Percentiles rank a stretch among this genome's conserved stretches.
Conservation (phyloP, 2,329 filamentous ascomycete species). For the Aphanoascus verrucosus region DNA sequence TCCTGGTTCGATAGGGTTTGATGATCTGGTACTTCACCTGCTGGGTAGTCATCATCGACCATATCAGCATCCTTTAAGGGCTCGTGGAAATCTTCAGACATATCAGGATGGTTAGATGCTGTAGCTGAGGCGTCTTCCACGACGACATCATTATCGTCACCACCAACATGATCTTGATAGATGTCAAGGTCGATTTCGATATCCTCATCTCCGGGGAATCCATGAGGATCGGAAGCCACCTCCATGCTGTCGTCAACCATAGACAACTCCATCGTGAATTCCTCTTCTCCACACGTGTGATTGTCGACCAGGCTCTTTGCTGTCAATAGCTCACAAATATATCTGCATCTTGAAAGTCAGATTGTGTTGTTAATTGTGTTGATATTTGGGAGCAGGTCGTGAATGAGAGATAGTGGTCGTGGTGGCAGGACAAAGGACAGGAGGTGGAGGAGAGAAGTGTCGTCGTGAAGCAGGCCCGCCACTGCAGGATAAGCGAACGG, state of each 20-base stretch:
- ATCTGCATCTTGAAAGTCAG: neutral
- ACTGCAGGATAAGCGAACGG: neutral
- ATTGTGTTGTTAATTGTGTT: neutral
- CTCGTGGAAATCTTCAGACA: slow-evolving; percentile 25
- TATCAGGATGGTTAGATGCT: slow-evolving; percentile 28
- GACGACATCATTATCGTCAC: slow-evolving; percentile 47
- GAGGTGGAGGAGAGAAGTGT: neutral
- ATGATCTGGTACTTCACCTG: slow-evolving; percentile 18
- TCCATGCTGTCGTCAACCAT: slow-evolving; percentile 36
- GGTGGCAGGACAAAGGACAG: neutral
- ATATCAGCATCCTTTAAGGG: slow-evolving; percentile 37
- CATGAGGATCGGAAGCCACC: slow-evolving; percentile 35
- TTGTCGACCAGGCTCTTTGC: neutral
- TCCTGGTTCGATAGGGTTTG: slow-evolving; percentile 22
- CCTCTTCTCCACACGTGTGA: neutral
- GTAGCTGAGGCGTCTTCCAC: slow-evolving; percentile 42
- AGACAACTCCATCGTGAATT: slow-evolving; percentile 28
- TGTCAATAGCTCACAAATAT: neutral
- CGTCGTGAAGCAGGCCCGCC: neutral
- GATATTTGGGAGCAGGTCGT: neutral
- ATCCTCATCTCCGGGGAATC: slow-evolving; percentile 24
- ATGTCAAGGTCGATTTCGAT: slow-evolving; percentile 52
- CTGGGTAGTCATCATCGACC: slow-evolving; percentile 33
- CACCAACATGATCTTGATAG: slow-evolving; percentile 23
- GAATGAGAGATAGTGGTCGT: neutral